Percentiles rank a stretch among this genome's conserved stretches.
Evolutionary conservation across 208 protist genomes (phyloP).

Genomic region (Leishmania aethiopica): DNA sequence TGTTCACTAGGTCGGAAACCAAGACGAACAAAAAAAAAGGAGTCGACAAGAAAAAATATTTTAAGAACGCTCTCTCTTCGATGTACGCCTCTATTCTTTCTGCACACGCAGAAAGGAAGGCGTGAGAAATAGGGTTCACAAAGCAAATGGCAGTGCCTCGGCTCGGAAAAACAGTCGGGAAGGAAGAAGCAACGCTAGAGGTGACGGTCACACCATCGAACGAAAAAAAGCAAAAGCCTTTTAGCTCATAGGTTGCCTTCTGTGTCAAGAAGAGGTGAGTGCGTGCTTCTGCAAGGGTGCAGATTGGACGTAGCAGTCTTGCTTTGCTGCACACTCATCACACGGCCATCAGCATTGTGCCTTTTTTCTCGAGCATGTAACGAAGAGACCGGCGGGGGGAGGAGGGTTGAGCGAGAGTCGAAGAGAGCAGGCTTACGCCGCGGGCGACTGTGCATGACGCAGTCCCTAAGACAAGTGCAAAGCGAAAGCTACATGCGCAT

Average conservation of each 20-base stretch:
- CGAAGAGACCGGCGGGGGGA: background rate
- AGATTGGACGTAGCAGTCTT: background rate
- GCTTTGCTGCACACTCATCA: background rate
- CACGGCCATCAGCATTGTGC: too few species aligned
- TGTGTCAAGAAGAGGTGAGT: background rate
- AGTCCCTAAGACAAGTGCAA: background rate
- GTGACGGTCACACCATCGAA: background rate
- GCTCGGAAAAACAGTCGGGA: background rate
- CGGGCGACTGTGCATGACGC: background rate
- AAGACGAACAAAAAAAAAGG: background rate
- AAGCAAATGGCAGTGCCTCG: background rate
- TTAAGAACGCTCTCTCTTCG: background rate
- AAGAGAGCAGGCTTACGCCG: conserved; percentile 12
- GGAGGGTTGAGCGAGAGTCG: background rate
- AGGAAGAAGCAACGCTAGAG: background rate
- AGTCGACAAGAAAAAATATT: background rate
- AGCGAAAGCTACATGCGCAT: background rate
- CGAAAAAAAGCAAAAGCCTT: background rate
- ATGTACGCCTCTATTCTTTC: background rate
- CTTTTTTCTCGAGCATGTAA: background rate
- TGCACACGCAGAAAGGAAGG: background rate
- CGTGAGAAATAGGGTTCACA: background rate
- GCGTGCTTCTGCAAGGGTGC: background rate
- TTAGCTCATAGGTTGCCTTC: background rate
- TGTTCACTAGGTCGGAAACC: background rate